Base-by-base conservation (phyloP, 768 basidiomycete genomes). In the Boletus subparvulus region DNA sequence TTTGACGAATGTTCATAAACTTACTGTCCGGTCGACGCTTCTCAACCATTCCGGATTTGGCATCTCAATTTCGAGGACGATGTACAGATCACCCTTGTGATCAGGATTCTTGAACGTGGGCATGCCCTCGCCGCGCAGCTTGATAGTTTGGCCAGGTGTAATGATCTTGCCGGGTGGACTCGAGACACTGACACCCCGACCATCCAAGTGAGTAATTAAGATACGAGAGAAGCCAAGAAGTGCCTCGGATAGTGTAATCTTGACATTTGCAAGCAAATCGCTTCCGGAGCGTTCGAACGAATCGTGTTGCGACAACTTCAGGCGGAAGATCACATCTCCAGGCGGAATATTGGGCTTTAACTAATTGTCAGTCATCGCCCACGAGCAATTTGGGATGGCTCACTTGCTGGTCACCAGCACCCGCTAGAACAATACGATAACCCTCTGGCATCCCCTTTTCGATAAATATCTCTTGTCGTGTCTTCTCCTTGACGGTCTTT, bases 141-240 rank as follows among this genome's bases (percentile, higher is more conserved):
- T 77, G 57, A 94, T 89, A 21, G 85, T 83, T 60, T 88, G 85
- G 12, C 85, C 85, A 4, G 85, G 80, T 58, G 85, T 83, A 66
- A 95, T 82, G 30, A 94, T 83, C 69, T 87, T 89, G 9, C 87
- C 85, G 1, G 83, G 78, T 6, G 90, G 90, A 61, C 83, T 87
- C 0, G 84, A 74, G 13, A 97, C 83, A 37, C 83, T 84, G 50
- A 98, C 80, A n/a, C 94, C 94, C 14, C 94, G 84, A 11, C 94
- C 94, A 67, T 99, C 96, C 32, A 99, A 79, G 70, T 99, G 96
- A 8, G 87, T 90, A 55, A 99, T 76, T 24, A 97, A 74, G 59
- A 98, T 87, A 28, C 96, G 85, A 46, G 87, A 90, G 75, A 99
- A 95, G n/a, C 96, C 96, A 51, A 97, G 81, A 11, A 98, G 81